A percentile compares a stretch with the other conserved stretches of the same genome.
Evolutionary conservation across 176 grass and related monocot genomes (phyloP).

Genomic region (Tillandsia leiboldiana): DNA sequence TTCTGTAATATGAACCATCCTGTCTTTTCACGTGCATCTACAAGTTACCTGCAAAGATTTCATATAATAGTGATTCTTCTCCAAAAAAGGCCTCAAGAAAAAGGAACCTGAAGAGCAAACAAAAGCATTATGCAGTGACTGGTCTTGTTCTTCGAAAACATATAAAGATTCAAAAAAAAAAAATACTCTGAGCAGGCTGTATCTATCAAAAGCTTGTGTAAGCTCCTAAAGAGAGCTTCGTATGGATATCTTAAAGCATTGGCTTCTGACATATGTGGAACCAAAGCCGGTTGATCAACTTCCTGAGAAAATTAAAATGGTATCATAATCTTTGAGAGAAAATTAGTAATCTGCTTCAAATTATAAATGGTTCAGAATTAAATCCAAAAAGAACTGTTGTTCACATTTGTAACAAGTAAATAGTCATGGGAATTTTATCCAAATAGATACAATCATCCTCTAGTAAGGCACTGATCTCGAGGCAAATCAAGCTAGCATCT

Average conservation of each 20-base stretch:
- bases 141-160: slow-evolving; percentile 1
- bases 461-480: too few species aligned
- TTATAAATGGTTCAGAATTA: too few species aligned
- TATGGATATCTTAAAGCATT: slow-evolving; percentile 94
- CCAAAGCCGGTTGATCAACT: slow-evolving; percentile 95
- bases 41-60: slow-evolving; percentile 90
- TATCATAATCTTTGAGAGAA: too few species aligned
- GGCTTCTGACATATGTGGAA: slow-evolving; percentile 97
- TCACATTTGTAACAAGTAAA: too few species aligned
- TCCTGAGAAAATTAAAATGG: slow-evolving; percentile 55
- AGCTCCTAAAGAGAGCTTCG: slow-evolving; percentile 98
- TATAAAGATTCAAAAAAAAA: slow-evolving; percentile 5
- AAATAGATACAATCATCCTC: too few species aligned
- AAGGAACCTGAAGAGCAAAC: slow-evolving; percentile 52
- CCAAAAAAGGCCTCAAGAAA: slow-evolving; percentile 94
- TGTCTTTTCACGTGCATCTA: neutral
- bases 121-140: slow-evolving; percentile 15
- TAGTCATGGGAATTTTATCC: too few species aligned
- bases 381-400: too few species aligned
- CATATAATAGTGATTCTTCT: slow-evolving; percentile 80
- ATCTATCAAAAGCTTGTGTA: slow-evolving; percentile 97
- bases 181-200: slow-evolving; percentile 91
- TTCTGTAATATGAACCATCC: neutral
- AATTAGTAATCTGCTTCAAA: too few species aligned
- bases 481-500: too few species aligned